phyloP scores from a whole-genome alignment of 352 stramenopile genomes.

The Phytopythium montanum region DNA sequence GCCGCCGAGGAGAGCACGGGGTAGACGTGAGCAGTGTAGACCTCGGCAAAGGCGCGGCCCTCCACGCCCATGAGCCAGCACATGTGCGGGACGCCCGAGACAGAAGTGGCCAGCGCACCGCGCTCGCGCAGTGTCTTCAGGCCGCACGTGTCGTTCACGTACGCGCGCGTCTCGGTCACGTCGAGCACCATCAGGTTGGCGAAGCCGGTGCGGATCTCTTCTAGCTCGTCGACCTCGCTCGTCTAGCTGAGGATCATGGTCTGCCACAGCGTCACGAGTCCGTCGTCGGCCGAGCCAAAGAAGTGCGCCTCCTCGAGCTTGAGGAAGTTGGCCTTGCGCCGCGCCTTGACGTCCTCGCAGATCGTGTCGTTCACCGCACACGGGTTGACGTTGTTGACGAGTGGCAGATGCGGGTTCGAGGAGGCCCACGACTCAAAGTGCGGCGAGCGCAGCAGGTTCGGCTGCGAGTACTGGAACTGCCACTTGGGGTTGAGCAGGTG shows the following conservation, averaged over 20 bases:
- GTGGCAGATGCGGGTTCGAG: too few species aligned
- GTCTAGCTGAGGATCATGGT: conserved; percentile 10
- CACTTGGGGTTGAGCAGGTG: conserved; percentile 7
- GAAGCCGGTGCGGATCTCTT: conserved; percentile 14
- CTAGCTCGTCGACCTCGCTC: conserved; percentile 8
- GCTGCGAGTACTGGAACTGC: conserved; percentile 5
- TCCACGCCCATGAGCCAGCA: not conserved
- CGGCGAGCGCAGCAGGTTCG: conserved; percentile 16
- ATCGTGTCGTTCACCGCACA: conserved; percentile 9
- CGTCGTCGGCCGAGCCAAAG: conserved; percentile 14
- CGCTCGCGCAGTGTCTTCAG: conserved; percentile 14
- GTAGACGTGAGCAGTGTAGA: too few species aligned
- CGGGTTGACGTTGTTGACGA: conserved; percentile 10
- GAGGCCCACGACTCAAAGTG: conserved; percentile 9
- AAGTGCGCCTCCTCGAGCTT: conserved; percentile 13
- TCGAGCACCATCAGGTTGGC: conserved; percentile 15
- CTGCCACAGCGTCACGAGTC: conserved; percentile 11
- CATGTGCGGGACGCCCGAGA: not conserved
- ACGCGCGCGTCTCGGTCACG: conserved; percentile 18
- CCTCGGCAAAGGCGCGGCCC: too few species aligned
- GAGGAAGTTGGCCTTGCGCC: conserved; percentile 21
- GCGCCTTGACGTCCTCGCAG: conserved; percentile 8
- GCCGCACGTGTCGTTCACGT: conserved; percentile 19
- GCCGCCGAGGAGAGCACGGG: too few species aligned
- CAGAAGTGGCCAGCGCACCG: too few species aligned